Evolutionary conservation across 2,329 filamentous ascomycete genomes (phyloP).

Genomic region (Ascocoryne sarcoides): DNA sequence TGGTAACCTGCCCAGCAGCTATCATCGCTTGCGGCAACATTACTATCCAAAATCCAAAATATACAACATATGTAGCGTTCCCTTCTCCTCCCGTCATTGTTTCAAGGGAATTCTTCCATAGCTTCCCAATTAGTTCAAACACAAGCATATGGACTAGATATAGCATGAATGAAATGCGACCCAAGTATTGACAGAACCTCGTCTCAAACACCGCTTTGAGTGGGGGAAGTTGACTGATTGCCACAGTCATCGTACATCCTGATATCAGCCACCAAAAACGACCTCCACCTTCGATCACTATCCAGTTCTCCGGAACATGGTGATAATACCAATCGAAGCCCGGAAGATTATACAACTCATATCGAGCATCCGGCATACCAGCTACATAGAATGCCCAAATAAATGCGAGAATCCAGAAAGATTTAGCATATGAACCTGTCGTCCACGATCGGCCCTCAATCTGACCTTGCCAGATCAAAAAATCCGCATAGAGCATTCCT

Average conservation of each 20-base stretch:
- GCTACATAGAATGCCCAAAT: constrained; percentile 45
- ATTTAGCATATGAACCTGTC: too few species aligned
- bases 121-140: too few species aligned
- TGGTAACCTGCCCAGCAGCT: too few species aligned
- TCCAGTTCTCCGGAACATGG: constrained; percentile 57
- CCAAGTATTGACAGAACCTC: constrained; percentile 51
- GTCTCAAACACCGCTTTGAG: constrained; percentile 52
- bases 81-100: too few species aligned
- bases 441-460: too few species aligned
- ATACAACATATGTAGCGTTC: too few species aligned
- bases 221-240: constrained; percentile 45
- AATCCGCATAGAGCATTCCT: too few species aligned
- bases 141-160: constrained; percentile 60
- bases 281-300: constrained; percentile 60
- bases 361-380: constrained; percentile 40
- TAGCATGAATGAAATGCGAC: constrained; percentile 51
- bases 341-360: constrained; percentile 40
- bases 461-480: too few species aligned
- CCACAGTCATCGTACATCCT: constrained; percentile 45
- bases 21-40: too few species aligned
- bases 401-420: too few species aligned
- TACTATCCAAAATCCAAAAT: too few species aligned
- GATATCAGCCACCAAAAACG: constrained; percentile 52
- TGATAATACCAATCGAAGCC: constrained; percentile 36
- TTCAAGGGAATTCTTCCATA: too few species aligned